Base-by-base conservation (phyloP, 78 protist genomes). In the Dictyostelium firmibasis region DNA sequence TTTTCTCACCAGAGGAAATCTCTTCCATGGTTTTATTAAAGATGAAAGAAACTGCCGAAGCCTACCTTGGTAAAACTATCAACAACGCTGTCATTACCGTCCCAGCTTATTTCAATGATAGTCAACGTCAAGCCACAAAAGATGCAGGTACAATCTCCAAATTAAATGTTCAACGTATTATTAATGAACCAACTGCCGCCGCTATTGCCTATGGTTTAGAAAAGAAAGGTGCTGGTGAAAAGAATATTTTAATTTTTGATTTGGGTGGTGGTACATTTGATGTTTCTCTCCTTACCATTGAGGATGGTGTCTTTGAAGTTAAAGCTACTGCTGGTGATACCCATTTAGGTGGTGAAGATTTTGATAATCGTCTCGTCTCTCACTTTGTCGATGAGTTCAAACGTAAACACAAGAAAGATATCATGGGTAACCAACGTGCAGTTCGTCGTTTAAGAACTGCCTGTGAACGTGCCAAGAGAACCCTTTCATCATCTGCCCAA, bases 181-280 rank as follows among this genome's bases (percentile, higher is more conserved):
- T 99, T 85, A 99, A 98, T 97, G 99, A 99, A 93, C 99, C 99
- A 81, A 99, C 99, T 7, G 99, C 99, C 44, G 99, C 99, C 60
- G 99, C 99, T 7, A 91, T 99, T 38, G 99, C 99, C n/a, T 99
- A 99, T 97, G 99, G 99, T 36, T 93, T 99, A 20, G 98, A 98
- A 89, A 97, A 97, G 94, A 93, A 92, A 94, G 98, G 95, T 74
- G 79, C 50, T 16, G 92, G 78, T 20, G 99, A 98, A 93, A 70
- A 36, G 33, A 92, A 94, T 89, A 92, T 99, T 29, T 98, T 98
- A 67, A 98, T 99, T 86, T 99, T 97, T 97, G 99, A 99, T 93
- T 88, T 99, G 25, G 99, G 99, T 11, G 99, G 99, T 18, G 99
- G 99, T 41, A 99, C 99, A 44, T 98, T 98, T 77, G 99, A 98